Conservation (phyloP, 208 protist species). For the Trichomonas vaginalis region DNA sequence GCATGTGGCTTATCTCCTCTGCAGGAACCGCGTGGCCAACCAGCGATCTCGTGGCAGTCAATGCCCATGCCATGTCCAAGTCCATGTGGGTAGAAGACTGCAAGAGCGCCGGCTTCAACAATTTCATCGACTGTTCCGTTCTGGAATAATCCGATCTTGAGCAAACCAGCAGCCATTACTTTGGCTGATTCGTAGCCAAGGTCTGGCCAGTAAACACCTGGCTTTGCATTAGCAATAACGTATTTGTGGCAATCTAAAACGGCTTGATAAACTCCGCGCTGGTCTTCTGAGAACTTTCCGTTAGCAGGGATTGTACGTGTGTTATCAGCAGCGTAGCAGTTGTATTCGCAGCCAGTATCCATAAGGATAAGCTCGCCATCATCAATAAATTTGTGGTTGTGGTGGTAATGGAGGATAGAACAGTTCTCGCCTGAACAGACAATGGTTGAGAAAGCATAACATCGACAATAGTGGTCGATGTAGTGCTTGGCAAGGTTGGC, state of each 20-base stretch:
- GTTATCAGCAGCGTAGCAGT: slow-evolving; percentile 43
- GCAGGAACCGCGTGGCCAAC: slow-evolving; percentile 23
- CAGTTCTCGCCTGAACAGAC: slow-evolving; percentile 31
- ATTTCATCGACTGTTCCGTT: slow-evolving; percentile 23
- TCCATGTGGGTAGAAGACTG: slow-evolving; percentile 35
- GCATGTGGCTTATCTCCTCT: background rate
- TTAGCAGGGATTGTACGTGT: slow-evolving; percentile 42
- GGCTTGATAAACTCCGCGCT: slow-evolving; percentile 38
- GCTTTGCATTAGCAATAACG: slow-evolving; percentile 25
- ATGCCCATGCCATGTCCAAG: slow-evolving; percentile 40
- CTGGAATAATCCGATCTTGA: background rate
- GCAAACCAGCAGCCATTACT: slow-evolving; percentile 14
- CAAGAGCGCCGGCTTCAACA: background rate
- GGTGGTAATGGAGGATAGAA: slow-evolving; percentile 41
- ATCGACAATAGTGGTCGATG: background rate
- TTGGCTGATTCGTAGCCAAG: slow-evolving; percentile 20
- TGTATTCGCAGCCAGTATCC: slow-evolving; percentile 42
- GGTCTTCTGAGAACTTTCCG: slow-evolving; percentile 34
- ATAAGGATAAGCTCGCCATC: slow-evolving; percentile 39
- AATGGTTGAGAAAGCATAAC: slow-evolving; percentile 36
- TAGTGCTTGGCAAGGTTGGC: background rate
- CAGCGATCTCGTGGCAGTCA: slow-evolving; percentile 40
- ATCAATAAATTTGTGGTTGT: slow-evolving; percentile 28
- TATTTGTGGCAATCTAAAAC: slow-evolving; percentile 35
- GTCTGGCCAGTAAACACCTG: slow-evolving; percentile 33